A percentile compares a stretch with the other conserved stretches of the same genome.
phyloP scores from a whole-genome alignment of 805 yeast species.

The Jamesozyma jinghongensis region DNA sequence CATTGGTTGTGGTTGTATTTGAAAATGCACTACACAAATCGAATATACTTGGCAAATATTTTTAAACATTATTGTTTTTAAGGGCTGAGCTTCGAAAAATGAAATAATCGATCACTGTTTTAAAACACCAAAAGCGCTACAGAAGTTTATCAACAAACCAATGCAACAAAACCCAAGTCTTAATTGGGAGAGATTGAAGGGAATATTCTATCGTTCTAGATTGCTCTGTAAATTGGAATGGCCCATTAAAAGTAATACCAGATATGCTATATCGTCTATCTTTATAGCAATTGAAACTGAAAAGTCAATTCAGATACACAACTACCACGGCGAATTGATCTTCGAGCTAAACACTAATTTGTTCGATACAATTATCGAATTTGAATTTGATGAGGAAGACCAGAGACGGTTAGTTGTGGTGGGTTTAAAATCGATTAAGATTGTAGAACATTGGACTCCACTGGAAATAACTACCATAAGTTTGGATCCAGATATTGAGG shows the following conservation, averaged over 20 bases:
- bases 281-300: conserved; percentile 34
- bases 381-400: conserved; percentile 14
- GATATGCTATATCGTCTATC: conserved; percentile 35
- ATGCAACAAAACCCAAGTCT: conserved; percentile 32
- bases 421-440: conserved; percentile 10
- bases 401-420: conserved; percentile 12
- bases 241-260: conserved; percentile 7
- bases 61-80: too few relatives aligned
- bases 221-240: conserved; percentile 20
- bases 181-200: conserved; percentile 72
- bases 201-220: conserved; percentile 56
- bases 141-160: not conserved
- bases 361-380: conserved; percentile 13
- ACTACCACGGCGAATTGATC: conserved; percentile 30
- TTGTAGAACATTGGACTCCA: conserved; percentile 16
- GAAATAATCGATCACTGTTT: too few relatives aligned
- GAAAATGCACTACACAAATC: too few relatives aligned
- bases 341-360: conserved; percentile 6
- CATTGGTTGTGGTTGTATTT: too few relatives aligned
- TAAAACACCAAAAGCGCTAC: too few relatives aligned
- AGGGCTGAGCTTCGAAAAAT: too few relatives aligned
- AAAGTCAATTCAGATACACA: conserved; percentile 28
- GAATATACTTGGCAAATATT: too few relatives aligned
- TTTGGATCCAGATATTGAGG: conserved; percentile 12
- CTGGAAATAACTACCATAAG: conserved; percentile 9